Percentiles rank a stretch among this genome's conserved stretches.
Conservation (phyloP, 1,284 basidiomycete species). For the Trametes versicolor region DNA sequence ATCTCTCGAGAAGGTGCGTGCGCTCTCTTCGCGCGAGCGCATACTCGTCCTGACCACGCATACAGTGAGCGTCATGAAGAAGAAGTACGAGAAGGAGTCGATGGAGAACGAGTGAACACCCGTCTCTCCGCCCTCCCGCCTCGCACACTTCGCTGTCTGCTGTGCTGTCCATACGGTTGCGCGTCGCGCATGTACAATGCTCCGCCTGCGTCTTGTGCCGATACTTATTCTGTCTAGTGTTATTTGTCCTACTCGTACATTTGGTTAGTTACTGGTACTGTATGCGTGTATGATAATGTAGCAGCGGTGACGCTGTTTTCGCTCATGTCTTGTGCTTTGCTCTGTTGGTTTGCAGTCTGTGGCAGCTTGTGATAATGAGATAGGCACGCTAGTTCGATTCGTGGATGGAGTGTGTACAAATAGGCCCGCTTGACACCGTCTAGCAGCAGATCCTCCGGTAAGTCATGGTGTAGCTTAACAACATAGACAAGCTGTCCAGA, state of each 20-base stretch:
- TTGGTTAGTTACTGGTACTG: constrained; percentile 31
- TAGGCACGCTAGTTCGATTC: too few relatives aligned
- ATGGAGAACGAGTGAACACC: constrained; percentile 57
- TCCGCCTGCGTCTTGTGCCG: not conserved
- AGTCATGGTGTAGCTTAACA: too few relatives aligned
- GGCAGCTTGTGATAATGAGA: too few relatives aligned
- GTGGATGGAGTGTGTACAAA: too few relatives aligned
- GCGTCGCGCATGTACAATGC: constrained; percentile 8
- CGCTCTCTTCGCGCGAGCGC: not conserved
- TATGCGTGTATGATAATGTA: constrained; percentile 33
- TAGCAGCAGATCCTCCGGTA: too few relatives aligned
- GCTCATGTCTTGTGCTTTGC: not conserved
- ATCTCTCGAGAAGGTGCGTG: constrained; percentile 57
- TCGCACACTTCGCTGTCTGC: not conserved
- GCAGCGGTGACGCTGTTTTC: not conserved
- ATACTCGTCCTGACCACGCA: not conserved
- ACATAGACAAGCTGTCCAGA: too few relatives aligned
- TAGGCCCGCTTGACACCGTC: too few relatives aligned
- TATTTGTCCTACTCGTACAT: constrained; percentile 31
- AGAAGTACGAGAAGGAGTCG: constrained; percentile 72
- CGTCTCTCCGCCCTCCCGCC: not conserved
- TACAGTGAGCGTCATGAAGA: constrained; percentile 82
- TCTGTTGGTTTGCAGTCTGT: not conserved
- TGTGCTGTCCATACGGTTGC: not conserved
- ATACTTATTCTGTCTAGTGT: constrained; percentile 34